These are phyloP conservation scores for Fraxinus americana DNA, from an alignment of 257 asterid genomes.

Conservation along the genomic window DNA sequence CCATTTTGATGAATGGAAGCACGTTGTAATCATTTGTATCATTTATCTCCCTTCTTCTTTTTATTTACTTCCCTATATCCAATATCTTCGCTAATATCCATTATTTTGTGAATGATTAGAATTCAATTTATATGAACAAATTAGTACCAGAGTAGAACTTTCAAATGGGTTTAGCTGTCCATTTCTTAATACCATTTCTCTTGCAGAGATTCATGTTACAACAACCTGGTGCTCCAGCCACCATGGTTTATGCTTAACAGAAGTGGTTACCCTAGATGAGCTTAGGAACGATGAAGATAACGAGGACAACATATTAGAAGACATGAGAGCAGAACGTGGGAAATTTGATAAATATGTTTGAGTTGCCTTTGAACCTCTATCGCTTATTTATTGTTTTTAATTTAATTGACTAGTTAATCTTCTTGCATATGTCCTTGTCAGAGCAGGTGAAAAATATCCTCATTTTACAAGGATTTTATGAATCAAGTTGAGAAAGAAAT, in stretches of 20 bases:
- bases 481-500: no score
- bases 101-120: neutral
- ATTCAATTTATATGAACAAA: neutral
- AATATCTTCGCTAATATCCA: neutral
- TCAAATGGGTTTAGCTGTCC: neutral
- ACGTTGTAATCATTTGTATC: neutral
- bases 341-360: conserved; percentile 22
- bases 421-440: neutral
- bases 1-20: neutral
- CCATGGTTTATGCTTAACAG: conserved; percentile 85
- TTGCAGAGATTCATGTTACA: conserved; percentile 70
- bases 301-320: conserved; percentile 75
- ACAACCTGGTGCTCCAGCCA: conserved; percentile 52
- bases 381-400: neutral
- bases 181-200: conserved; percentile 9
- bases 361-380: neutral
- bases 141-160: neutral
- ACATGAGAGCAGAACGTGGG: conserved; percentile 85
- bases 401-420: neutral
- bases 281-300: conserved; percentile 75
- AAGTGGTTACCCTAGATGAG: conserved; percentile 71
- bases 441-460: no score
- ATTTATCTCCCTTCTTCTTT: neutral
- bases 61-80: neutral
- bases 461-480: no score